phyloP scores from a whole-genome alignment of 2,329 filamentous ascomycete species.

The Fusarium sp. region DNA sequence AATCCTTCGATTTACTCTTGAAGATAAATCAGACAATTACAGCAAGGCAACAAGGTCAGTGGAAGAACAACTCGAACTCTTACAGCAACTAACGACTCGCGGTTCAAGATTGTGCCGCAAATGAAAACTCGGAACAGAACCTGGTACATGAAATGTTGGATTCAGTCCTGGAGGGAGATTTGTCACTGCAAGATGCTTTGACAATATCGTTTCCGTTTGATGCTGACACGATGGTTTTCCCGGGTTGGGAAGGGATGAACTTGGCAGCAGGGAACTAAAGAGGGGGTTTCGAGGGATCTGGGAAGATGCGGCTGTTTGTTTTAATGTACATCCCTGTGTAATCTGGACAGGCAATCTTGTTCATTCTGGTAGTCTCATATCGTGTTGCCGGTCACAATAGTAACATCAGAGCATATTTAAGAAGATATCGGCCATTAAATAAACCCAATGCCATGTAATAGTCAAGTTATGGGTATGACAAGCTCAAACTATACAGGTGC shows the following conservation, averaged over 20 bases:
- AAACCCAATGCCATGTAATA: neutral
- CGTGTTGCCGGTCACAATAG: no score
- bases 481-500: neutral
- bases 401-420: neutral
- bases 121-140: neutral
- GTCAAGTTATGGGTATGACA: neutral
- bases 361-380: neutral
- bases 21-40: neutral
- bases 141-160: neutral
- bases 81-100: neutral
- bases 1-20: neutral
- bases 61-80: neutral
- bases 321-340: neutral
- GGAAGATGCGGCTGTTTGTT: neutral
- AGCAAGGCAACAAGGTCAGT: neutral
- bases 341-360: neutral
- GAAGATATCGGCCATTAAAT: neutral
- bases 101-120: neutral
- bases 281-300: neutral
- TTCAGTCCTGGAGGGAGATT: neutral
- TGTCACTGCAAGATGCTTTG: neutral
- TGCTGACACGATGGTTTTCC: neutral
- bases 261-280: neutral
- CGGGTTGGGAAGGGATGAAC: neutral
- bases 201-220: neutral